Conservation (phyloP, 176 grass and related monocot genomes). For the Metroxylon sagu region DNA sequence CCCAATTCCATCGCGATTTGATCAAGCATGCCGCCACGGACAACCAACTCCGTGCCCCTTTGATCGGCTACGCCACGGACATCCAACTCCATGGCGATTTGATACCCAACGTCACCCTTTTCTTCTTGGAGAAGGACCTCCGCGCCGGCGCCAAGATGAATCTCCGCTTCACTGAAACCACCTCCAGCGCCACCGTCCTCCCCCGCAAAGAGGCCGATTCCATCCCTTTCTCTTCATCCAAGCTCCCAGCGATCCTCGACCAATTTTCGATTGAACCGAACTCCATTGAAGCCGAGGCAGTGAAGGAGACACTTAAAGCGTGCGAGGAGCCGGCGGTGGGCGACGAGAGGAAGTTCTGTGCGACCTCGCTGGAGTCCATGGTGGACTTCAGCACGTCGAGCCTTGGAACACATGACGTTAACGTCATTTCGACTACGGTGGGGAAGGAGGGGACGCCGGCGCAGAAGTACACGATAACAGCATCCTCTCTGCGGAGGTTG, state of each 20-base stretch:
- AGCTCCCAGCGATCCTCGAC: no score
- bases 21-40: no score
- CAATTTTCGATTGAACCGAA: no score
- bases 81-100: background rate
- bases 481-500: conserved; percentile 22
- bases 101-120: background rate
- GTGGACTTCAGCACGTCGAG: conserved; percentile 67
- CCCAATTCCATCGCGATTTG: no score
- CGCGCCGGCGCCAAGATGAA: conserved; percentile 1
- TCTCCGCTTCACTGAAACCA: background rate
- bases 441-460: conserved; percentile 19
- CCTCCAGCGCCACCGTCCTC: background rate
- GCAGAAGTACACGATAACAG: conserved; percentile 46
- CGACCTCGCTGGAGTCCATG: conserved; percentile 92
- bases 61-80: no score
- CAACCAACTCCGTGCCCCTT: no score
- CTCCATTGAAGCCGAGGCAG: conserved; percentile 17
- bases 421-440: conserved; percentile 35
- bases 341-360: conserved; percentile 69
- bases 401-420: conserved; percentile 53
- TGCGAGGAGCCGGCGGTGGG: conserved; percentile 43
- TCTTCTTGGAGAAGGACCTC: background rate
- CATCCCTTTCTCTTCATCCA: no score
- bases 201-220: no score
- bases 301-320: conserved; percentile 42